These are phyloP conservation scores for Nakazawaea holstii DNA, from an alignment of 805 yeast genomes.

Conservation along the genomic window DNA sequence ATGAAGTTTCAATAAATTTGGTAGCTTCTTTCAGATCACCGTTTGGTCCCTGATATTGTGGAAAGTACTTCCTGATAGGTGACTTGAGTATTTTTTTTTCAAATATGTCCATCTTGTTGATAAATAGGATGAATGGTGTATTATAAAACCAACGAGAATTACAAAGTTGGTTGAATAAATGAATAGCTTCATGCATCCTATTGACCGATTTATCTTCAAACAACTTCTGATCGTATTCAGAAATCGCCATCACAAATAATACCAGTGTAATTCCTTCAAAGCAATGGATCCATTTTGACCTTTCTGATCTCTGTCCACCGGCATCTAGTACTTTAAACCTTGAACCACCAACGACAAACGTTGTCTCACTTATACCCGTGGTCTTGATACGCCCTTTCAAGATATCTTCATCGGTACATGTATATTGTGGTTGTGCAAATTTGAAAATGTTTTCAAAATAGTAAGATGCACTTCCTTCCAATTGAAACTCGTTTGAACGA, in stretches of 20 bases:
- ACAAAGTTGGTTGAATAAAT: slow-evolving; percentile 75
- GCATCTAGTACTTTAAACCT: slow-evolving; percentile 84
- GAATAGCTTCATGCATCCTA: slow-evolving; percentile 85
- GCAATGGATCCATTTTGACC: slow-evolving; percentile 93
- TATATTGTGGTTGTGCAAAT: slow-evolving; percentile 58
- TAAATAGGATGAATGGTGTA: slow-evolving; percentile 84
- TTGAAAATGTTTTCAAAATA: slow-evolving; percentile 70
- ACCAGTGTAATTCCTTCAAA: slow-evolving; percentile 88
- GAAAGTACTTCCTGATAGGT: slow-evolving; percentile 70
- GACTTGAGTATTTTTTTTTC: slow-evolving; percentile 60
- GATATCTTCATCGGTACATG: slow-evolving; percentile 78
- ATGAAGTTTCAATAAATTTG: slow-evolving; percentile 64
- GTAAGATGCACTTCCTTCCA: slow-evolving; percentile 78
- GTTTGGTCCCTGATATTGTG: slow-evolving; percentile 67
- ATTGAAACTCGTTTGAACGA: slow-evolving; percentile 71
- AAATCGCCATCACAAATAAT: slow-evolving; percentile 79
- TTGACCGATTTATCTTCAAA: slow-evolving; percentile 88
- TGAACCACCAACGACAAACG: slow-evolving; percentile 59
- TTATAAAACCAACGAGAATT: slow-evolving; percentile 80
- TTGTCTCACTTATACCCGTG: slow-evolving; percentile 89
- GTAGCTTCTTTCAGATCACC: slow-evolving; percentile 62
- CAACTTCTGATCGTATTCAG: slow-evolving; percentile 88
- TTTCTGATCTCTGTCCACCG: slow-evolving; percentile 91
- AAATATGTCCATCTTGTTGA: slow-evolving; percentile 84
- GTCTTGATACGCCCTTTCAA: slow-evolving; percentile 89